Conservation (phyloP, 768 basidiomycete species). For the Phylloporus rhodoxanthus region DNA sequence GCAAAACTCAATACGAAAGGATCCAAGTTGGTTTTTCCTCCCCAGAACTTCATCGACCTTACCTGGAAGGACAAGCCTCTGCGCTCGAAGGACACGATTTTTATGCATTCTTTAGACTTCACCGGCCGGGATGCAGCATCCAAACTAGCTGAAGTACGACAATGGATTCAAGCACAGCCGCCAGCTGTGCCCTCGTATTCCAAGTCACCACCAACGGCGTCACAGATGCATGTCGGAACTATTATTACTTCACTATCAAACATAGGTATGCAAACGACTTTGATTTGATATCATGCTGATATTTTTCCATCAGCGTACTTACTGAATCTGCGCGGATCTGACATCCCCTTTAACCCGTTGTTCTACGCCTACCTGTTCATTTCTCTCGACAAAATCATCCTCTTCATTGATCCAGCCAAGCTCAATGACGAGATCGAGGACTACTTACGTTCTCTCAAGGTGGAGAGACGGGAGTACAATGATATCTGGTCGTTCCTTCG, state of each 20-base stretch:
- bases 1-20: conserved; percentile 45
- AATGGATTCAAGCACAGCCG: conserved; percentile 61
- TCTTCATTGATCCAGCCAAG: conserved; percentile 74
- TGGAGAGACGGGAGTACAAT: conserved; percentile 63
- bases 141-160: conserved; percentile 67
- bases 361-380: conserved; percentile 86
- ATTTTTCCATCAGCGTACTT: conserved; percentile 56
- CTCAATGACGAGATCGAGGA: conserved; percentile 49
- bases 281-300: background rate
- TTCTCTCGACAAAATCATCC: conserved; percentile 48
- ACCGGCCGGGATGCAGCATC: conserved; percentile 57
- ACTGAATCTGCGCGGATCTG: conserved; percentile 83
- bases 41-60: conserved; percentile 78
- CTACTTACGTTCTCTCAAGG: conserved; percentile 53
- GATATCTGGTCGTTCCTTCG: conserved; percentile 77
- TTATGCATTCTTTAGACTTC: conserved; percentile 65
- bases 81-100: conserved; percentile 60
- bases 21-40: conserved; percentile 72
- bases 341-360: conserved; percentile 88
- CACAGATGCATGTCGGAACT: conserved; percentile 63
- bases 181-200: conserved; percentile 58
- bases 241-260: conserved; percentile 63
- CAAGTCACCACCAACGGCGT: conserved; percentile 51
- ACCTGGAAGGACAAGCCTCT: conserved; percentile 74
- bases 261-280: conserved; percentile 46